These are phyloP conservation scores for Pyronema omphalodes DNA, from an alignment of 495 filamentous ascomycete species.

Conservation along the genomic window DNA sequence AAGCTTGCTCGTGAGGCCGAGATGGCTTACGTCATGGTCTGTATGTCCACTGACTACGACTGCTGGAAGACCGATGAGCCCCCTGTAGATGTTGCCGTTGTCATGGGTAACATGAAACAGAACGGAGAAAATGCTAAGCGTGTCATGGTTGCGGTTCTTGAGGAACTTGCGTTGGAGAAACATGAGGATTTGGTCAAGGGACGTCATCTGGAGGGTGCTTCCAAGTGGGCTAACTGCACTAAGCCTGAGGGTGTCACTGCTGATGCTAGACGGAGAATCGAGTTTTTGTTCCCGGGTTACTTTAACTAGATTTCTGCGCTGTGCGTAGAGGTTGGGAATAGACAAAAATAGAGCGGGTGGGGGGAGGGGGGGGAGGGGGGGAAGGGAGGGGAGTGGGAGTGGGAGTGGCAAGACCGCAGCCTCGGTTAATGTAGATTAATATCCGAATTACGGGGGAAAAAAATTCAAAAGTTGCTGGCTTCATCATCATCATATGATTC, in stretches of 20 bases:
- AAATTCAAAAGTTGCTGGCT: too few relatives aligned
- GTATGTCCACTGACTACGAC: slow-evolving; percentile 98
- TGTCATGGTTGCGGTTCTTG: slow-evolving; percentile 70
- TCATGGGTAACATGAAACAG: slow-evolving; percentile 87
- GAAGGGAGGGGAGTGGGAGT: too few relatives aligned
- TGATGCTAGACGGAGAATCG: slow-evolving; percentile 48
- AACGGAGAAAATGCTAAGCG: slow-evolving; percentile 73
- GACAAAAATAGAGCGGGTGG: too few relatives aligned
- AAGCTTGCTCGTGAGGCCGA: slow-evolving; percentile 94
- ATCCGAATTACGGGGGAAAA: too few relatives aligned
- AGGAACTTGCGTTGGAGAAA: slow-evolving; percentile 61
- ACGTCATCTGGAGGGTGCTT: slow-evolving; percentile 51
- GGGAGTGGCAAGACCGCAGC: too few relatives aligned
- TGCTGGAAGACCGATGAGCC: slow-evolving; percentile 63
- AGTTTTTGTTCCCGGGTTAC: slow-evolving; percentile 45
- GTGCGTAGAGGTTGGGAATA: too few relatives aligned
- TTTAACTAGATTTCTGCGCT: slow-evolving; percentile 3
- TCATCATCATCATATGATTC: too few relatives aligned
- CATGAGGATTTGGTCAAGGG: slow-evolving; percentile 55
- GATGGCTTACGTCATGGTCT: slow-evolving; percentile 92
- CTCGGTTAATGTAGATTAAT: too few relatives aligned
- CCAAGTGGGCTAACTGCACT: slow-evolving; percentile 53
- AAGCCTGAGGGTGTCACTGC: slow-evolving; percentile 41
- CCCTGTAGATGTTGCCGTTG: slow-evolving; percentile 82
- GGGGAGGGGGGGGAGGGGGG: too few relatives aligned